Evolutionary conservation across 2,329 filamentous ascomycete species (phyloP).

Genomic region (Epichloe aotearoae): DNA sequence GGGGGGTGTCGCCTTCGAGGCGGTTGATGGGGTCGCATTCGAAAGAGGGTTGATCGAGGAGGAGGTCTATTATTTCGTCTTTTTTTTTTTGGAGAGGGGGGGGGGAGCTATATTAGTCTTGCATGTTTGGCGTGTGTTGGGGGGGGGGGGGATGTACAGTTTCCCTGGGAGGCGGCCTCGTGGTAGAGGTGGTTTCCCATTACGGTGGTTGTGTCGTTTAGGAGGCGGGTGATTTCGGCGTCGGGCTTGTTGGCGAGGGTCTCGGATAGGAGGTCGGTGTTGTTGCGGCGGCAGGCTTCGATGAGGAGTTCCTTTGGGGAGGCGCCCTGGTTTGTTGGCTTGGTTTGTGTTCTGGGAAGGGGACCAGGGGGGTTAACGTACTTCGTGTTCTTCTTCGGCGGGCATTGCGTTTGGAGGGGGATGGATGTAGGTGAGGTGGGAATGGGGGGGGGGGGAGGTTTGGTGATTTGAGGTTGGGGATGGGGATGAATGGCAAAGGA

Average conservation of each 20-base stretch:
- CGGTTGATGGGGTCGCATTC: constrained; percentile 70
- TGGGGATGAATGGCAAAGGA: too few relatives aligned
- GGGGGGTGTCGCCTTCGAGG: constrained; percentile 57
- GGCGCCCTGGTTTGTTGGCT: constrained; percentile 51
- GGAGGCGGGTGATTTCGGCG: constrained; percentile 56
- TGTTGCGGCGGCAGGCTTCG: constrained; percentile 88
- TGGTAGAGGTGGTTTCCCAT: constrained; percentile 85
- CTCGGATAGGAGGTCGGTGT: constrained; percentile 69
- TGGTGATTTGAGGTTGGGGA: too few relatives aligned
- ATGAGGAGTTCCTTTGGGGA: constrained; percentile 74
- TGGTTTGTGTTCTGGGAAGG: not conserved
- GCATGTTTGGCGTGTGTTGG: not conserved
- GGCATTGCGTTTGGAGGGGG: constrained; percentile 3
- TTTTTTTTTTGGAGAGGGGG: not conserved
- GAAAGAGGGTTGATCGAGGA: constrained; percentile 72
- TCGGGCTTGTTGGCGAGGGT: constrained; percentile 51
- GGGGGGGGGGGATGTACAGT: constrained; percentile 47
- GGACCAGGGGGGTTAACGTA: not conserved
- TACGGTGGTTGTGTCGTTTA: constrained; percentile 76
- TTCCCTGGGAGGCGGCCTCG: constrained; percentile 72
- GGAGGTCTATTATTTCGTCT: constrained; percentile 67
- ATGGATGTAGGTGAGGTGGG: not conserved
- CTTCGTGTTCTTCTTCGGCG: constrained; percentile 12
- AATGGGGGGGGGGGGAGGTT: too few relatives aligned
- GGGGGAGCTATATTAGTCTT: not conserved